A percentile compares a stretch with the other conserved stretches of the same genome.
Conservation (phyloP, 108 stramenopile species). For the Skeletonema tropicum region DNA sequence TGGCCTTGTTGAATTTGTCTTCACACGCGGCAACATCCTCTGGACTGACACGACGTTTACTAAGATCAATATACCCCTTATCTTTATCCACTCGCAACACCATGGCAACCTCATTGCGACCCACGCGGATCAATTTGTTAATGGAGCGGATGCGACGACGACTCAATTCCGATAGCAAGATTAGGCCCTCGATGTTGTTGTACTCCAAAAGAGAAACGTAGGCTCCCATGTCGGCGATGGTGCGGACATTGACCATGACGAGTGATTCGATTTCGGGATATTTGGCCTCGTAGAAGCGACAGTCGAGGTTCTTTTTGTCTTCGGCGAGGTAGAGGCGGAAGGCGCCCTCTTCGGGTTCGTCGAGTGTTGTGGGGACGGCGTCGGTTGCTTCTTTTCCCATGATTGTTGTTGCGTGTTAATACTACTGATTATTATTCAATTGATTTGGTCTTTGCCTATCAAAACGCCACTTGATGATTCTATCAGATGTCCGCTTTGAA, state of each 20-base stretch:
- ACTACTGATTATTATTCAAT: too few species aligned
- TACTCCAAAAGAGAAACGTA: slow-evolving; percentile 98
- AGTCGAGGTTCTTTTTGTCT: slow-evolving; percentile 89
- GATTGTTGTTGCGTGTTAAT: not conserved
- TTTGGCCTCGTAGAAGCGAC: slow-evolving; percentile 97
- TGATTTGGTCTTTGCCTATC: not conserved
- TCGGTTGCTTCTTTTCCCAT: slow-evolving; percentile 29
- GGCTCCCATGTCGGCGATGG: slow-evolving; percentile 99
- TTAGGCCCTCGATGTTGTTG: slow-evolving; percentile 99
- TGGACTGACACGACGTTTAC: slow-evolving; percentile 95
- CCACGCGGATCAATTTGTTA: slow-evolving; percentile 98
- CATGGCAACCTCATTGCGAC: slow-evolving; percentile 99
- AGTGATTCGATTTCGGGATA: slow-evolving; percentile 96
- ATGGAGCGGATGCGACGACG: slow-evolving; percentile 98
- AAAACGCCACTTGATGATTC: not conserved
- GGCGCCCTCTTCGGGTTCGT: slow-evolving; percentile 47
- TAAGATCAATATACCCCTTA: slow-evolving; percentile 99
- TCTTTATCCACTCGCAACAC: slow-evolving; percentile 99
- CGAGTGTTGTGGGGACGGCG: slow-evolving; percentile 52
- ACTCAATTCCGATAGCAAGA: slow-evolving; percentile 94
- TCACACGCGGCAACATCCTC: slow-evolving; percentile 99
- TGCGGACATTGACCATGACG: slow-evolving; percentile 96
- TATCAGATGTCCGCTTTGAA: not conserved
- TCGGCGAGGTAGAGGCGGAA: slow-evolving; percentile 85
- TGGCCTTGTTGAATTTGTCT: slow-evolving; percentile 96